Base-by-base conservation (phyloP, 2,329 filamentous ascomycete genomes). In the Colletotrichum coccodes region DNA sequence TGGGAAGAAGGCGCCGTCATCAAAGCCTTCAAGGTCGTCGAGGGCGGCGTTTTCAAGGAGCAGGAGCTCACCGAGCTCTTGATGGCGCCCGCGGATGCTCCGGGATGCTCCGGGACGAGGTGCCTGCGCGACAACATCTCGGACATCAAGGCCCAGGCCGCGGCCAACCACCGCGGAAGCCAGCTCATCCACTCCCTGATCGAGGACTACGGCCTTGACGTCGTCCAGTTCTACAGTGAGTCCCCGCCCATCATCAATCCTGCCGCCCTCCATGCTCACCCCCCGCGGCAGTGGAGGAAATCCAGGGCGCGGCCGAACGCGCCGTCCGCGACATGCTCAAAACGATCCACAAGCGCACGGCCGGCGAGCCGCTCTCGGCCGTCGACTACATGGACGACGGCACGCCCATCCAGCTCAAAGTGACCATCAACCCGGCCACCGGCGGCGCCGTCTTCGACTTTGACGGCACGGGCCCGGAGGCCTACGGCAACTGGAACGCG, bases 311-410 rank as follows among this genome's bases (percentile, higher is more conserved):
- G 52, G 94, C 94, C 0, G 93, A 94, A 73, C 84, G 89, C 1
- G 91, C 91, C 36, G 94, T 97, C 0, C 88, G 92, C 21, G 88
- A 87, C 58, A 85, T 97, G 6, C 84, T 97, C 32, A 94, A 92
- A 75, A 84, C 88, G 3, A 90, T 95, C n/a, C 86, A 89, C 74
- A 86, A 86, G 70, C 86, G 89, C 28, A 93, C 94, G 72, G 86
- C 89, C 72, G 91, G 91, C 3, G 86, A 89, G 65, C 89, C 92
- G n/a, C 86, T 97, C 0, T 86, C 88, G 8, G 92, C 94, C 0
- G 84, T 91, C 1, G 94, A 97, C 75, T 94, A 91, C 81, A 96
- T 97, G 92, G 94, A 97, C 73, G 94, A 97, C 73, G 94, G 94
- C 30, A 92, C 88, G 11, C 92, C 93, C 0, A 95, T 97, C 74